Evolutionary conservation across 2,329 filamentous ascomycete species (phyloP).

Genomic region (Fusarium sp.): DNA sequence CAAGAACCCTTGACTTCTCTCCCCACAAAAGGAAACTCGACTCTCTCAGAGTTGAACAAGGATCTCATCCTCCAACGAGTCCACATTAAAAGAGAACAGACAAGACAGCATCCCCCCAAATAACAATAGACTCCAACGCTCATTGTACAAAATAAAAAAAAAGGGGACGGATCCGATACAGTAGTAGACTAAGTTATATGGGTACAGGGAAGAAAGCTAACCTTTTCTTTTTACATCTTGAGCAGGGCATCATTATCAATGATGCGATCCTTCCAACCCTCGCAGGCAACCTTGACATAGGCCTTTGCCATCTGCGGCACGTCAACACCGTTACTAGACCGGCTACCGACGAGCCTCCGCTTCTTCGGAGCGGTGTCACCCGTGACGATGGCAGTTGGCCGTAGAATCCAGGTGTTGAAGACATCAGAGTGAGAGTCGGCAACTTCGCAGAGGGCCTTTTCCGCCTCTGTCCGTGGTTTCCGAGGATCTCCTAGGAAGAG

Average conservation of each 20-base stretch:
- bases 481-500: slow-evolving; percentile 53
- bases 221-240: slow-evolving; percentile 41
- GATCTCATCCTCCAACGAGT: slow-evolving; percentile 24
- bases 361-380: slow-evolving; percentile 40
- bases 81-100: slow-evolving; percentile 21
- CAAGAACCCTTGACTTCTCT: slow-evolving; percentile 13
- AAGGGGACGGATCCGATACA: background rate
- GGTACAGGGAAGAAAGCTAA: background rate
- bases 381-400: slow-evolving; percentile 51
- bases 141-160: slow-evolving; percentile 7
- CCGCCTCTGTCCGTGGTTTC: slow-evolving; percentile 54
- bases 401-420: slow-evolving; percentile 53
- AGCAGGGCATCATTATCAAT: slow-evolving; percentile 50
- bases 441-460: slow-evolving; percentile 55
- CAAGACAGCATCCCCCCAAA: slow-evolving; percentile 6
- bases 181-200: background rate
- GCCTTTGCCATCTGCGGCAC: slow-evolving; percentile 52
- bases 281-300: slow-evolving; percentile 52
- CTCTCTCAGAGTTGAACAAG: slow-evolving; percentile 1
- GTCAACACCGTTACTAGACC: slow-evolving; percentile 50
- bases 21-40: slow-evolving; percentile 14
- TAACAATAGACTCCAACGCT: slow-evolving; percentile 15
- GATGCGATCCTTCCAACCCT: slow-evolving; percentile 52
- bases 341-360: slow-evolving; percentile 45
- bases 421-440: slow-evolving; percentile 48